Percentiles rank a stretch among this genome's conserved stretches.
phyloP scores from a whole-genome alignment of 495 filamentous ascomycete species.

The Aspergillus asperescens region DNA sequence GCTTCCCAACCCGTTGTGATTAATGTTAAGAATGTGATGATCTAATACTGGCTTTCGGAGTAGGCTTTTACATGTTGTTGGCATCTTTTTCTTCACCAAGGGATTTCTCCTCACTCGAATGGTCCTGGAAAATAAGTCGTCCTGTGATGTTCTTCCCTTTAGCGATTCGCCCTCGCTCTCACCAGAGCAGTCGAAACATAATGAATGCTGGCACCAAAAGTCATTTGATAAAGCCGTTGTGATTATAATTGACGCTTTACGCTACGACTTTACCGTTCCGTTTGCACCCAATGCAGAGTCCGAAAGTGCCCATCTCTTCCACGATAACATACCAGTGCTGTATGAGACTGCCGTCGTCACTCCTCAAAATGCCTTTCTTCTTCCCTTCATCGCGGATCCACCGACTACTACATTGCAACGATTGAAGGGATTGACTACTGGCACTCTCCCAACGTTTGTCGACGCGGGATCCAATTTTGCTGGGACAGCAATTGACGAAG shows the following conservation, averaged over 20 bases:
- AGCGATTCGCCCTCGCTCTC: conserved; percentile 31
- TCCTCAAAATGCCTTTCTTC: conserved; percentile 78
- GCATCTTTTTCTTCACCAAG: conserved; percentile 88
- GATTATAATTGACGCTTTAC: conserved; percentile 86
- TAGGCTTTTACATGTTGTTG: conserved; percentile 68
- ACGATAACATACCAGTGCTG: conserved; percentile 80
- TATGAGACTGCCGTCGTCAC: conserved; percentile 69
- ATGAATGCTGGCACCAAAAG: conserved; percentile 93
- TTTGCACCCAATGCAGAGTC: conserved; percentile 48
- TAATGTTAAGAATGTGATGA: not conserved
- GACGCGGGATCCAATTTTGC: conserved; percentile 94
- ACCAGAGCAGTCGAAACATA: conserved; percentile 42
- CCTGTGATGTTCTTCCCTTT: conserved; percentile 67
- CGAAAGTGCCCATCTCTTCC: conserved; percentile 62
- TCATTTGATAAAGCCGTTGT: conserved; percentile 88
- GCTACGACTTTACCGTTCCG: conserved; percentile 95
- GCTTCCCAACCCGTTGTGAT: conserved; percentile 6
- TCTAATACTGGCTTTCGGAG: conserved; percentile 3
- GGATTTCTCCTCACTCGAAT: conserved; percentile 95
- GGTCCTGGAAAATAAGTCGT: conserved; percentile 83
- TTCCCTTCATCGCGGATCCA: conserved; percentile 96
- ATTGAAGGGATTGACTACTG: conserved; percentile 90
- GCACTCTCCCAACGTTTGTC: conserved; percentile 89
- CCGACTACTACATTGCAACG: conserved; percentile 90
- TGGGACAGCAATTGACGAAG: conserved; percentile 94